Evolutionary conservation across 306 rosid species (phyloP), one percentile per base, ranked within the genome.

Genomic region (apple (Malus domestica)): DNA sequence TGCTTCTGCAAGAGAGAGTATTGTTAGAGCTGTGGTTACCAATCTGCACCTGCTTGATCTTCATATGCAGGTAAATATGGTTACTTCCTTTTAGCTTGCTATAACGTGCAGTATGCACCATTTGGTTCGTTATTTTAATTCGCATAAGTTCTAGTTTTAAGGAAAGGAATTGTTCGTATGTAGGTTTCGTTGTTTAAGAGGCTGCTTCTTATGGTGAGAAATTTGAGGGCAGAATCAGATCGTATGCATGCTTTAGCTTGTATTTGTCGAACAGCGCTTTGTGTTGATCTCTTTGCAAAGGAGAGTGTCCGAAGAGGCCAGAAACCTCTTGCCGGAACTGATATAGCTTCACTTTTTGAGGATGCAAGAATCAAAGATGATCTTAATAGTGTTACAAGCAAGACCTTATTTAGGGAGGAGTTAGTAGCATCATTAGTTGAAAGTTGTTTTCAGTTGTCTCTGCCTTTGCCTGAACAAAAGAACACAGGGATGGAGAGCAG

Each of bases 261-360:
- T 77, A 93, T 96, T 84, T 96, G 99, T 87, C 87, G 99, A 78
- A 96, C 99, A 8, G 97, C 99, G 80, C 98, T 96, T 59, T 96
- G 99, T 79, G 99, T 96, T 51, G 93, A 96, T 81, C 93, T 96
- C 55, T 96, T 96, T 79, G 99, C 99, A 61, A 96, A 96, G 89
- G 99, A 96, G 84, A 96, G 99, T 1, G 98, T 92, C 63, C 88
- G 99, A 64, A 89, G 99, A 88, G 99, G 99, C 78, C 99, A 96
- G 89, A 95, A 95, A 79, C 99, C 99, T 85, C 93, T 95, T 65
- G 88, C 98, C 7, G 99, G 99, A 77, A 95, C 98, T 68, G 99
- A 95, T 79, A 95, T 95, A 83, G 99, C 98, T 67, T 92, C 99
- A 38, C 93, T 95, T 65, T 95, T 95, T 87, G 97, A 95, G 90